Evolutionary conservation across 768 basidiomycete species (phyloP), one percentile per base, ranked within the genome.

Genomic region (Tulasnella calospora): DNA sequence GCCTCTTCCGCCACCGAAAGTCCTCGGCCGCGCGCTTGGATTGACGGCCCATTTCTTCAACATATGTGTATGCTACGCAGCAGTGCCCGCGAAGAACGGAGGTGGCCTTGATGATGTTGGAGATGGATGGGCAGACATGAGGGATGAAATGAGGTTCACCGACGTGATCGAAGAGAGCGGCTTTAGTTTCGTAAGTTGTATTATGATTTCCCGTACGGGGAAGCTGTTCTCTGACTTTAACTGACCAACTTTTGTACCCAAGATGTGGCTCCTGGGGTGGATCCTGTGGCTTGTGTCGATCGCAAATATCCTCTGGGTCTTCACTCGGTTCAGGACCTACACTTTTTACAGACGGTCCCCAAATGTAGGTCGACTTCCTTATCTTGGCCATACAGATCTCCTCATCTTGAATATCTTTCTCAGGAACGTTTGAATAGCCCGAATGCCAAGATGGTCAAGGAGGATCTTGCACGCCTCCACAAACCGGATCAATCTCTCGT

Each of bases 1-100:
- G 27, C 92, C 93, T 12, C 85, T 94, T 1, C 94, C 94, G 1
- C 84, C 89, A 30, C 88, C 90, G 9, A 88, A 87, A 81, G 91
- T 89, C 1, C 89, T 89, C 61, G 94, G 92, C 23, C 88, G 88
- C 80, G 87, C 92, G 27, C 82, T 92, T 27, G 94, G 92, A 30
- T 89, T 88, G 23, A 78, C 84, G 36, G 86, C 92, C 84, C 94
- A 95, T 82, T 85, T 91, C 38, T 76, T 92, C 2, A 91, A 94
- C 82, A 87, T 94, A 75, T 89, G 86, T 82, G 85, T 92, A 55
- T 40, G 73, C 33, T 74, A 74, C 51, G 51, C 51, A 3, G 36
- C 73, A 27, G 44, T 47, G 35, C 72, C 27, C 1, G 41, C 36
- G 35, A 69, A 13, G 67, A 33, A 13, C 13, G 46, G 46, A 47